Evolutionary conservation across 2,329 filamentous ascomycete species (phyloP), one percentile per base, ranked within the genome.

Genomic region (Xylariaceae sp.): DNA sequence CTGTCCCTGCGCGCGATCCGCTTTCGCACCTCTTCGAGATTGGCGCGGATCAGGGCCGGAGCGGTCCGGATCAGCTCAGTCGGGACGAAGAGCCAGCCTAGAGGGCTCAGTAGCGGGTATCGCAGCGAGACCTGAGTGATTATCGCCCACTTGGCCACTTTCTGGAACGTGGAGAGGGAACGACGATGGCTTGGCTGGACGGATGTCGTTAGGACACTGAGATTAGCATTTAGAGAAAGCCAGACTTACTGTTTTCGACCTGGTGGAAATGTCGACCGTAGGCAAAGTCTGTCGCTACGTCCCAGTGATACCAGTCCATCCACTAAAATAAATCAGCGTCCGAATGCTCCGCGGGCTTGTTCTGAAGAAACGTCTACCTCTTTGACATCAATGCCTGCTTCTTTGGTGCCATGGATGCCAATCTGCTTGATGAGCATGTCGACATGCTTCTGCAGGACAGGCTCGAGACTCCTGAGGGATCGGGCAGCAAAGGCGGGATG

Each of bases 301-400:
- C 46, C 33, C 42, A 31, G 7, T 35, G 31, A 1, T 45, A 25
- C 46, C 44, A 46, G 31, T 45, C 39, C 23, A 33, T 32, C 42
- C 39, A 45, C 33, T 40, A 12, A 36, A 12, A 15, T 7, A 4
- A 29, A 13, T 29, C 2, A 28, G 17, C 17, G 18, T 12, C 16
- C 15, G 13, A 8, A 8, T 8, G 21, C 21, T 8, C 21, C n/a
- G n/a, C 30, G 15, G 14, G 22, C 25, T 12, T 29, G 14, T 19
- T n/a, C 12, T 31, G 12, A 14, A 16, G 5, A 4, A 5, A 19
- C 9, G 12, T 25, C 32, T 27, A 39, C 37, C 19, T 14, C 30
- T 11, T 18, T 26, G 17, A 41, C 22, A 4, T 41, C 36, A 12
- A 38, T 29, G 5, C 36, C 39, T 0, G 24, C 14, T 11, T 36